Evolutionary conservation across 345 rosid genomes (phyloP), one percentile per base, ranked within the genome.

Genomic region (Eucalyptus regnans): DNA sequence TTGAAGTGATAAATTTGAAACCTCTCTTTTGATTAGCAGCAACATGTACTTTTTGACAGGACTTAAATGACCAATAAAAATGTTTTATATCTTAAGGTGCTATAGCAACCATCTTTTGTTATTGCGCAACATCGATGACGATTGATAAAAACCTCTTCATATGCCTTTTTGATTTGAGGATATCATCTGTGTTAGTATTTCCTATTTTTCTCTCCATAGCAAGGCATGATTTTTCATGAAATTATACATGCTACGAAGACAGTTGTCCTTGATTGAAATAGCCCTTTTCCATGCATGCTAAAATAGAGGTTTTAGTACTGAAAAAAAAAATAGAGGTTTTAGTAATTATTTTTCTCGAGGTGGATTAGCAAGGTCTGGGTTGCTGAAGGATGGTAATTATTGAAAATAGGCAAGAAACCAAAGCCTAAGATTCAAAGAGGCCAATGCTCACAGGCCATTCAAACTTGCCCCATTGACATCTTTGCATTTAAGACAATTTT

Each of bases 21-120:
- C 41, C 41, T 1, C 11, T 29, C 11, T 29, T 62, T 9, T 62
- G 33, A 62, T 62, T n/a, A n/a, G 41, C 20, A n/a, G 2, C 10
- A 64, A 7, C 2, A 0, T 3, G 11, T 64, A 15, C 20, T n/a
- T 64, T 13, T n/a, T n/a, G 5, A n/a, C 2, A 14, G 0, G 3
- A 13, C 5, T 14, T 64, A 20, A 2, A 64, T n/a, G 76, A 64
- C 11, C 16, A n/a, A 64, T 14, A 64, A 15, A n/a, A 64, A n/a
- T 14, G n/a, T n/a, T 64, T n/a, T 14, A 64, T 8, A n/a, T 64
- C 76, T 14, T 64, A n/a, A 64, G 3, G 10, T 4, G 76, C 76
- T 14, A 64, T 17, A 7, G 9, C 0, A 64, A n/a, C 18, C 41
- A 14, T 64, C 31, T 64, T 64, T 64, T 64, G 8, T 64, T 37